Evolutionary conservation across 2,329 filamentous ascomycete genomes (phyloP).

Genomic region (Fusarium pseudocircinatum): DNA sequence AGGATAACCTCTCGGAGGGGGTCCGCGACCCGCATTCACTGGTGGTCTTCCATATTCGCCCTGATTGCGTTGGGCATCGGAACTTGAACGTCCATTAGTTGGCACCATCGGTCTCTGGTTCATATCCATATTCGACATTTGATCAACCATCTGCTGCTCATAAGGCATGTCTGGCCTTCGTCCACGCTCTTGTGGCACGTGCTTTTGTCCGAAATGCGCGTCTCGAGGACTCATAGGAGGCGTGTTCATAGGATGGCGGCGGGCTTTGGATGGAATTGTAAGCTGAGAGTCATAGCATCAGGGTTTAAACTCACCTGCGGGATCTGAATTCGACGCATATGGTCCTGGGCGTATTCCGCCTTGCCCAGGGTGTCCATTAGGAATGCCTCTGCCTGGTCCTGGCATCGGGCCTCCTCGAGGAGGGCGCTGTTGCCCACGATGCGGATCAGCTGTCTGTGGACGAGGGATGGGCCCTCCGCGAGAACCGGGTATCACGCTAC

Average conservation of each 20-base stretch:
- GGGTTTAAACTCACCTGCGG: constrained; percentile 48
- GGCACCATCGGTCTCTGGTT: constrained; percentile 43
- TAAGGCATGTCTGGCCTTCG: constrained; percentile 38
- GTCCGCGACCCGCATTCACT: constrained; percentile 41
- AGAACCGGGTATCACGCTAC: constrained; percentile 53
- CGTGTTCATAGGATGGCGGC: constrained; percentile 47
- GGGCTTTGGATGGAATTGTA: constrained; percentile 36
- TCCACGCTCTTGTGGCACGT: constrained; percentile 31
- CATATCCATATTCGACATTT: constrained; percentile 51
- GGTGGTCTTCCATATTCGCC: constrained; percentile 42
- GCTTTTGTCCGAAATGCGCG: constrained; percentile 40
- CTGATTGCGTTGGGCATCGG: constrained; percentile 41
- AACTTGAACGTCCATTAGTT: constrained; percentile 35
- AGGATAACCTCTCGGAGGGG: constrained; percentile 48
- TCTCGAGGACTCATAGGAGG: constrained; percentile 44
- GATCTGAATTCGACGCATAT: constrained; percentile 54
- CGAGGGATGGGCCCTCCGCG: constrained; percentile 58
- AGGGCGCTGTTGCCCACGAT: constrained; percentile 51
- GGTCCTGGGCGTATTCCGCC: constrained; percentile 55
- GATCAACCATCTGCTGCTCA: constrained; percentile 46
- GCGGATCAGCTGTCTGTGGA: constrained; percentile 51
- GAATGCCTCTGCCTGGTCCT: constrained; percentile 42
- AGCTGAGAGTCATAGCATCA: constrained; percentile 12
- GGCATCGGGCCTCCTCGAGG: constrained; percentile 47
- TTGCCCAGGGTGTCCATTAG: constrained; percentile 46